Conservation (phyloP, 768 basidiomycete genomes). For the Hortiboletus campestris region DNA sequence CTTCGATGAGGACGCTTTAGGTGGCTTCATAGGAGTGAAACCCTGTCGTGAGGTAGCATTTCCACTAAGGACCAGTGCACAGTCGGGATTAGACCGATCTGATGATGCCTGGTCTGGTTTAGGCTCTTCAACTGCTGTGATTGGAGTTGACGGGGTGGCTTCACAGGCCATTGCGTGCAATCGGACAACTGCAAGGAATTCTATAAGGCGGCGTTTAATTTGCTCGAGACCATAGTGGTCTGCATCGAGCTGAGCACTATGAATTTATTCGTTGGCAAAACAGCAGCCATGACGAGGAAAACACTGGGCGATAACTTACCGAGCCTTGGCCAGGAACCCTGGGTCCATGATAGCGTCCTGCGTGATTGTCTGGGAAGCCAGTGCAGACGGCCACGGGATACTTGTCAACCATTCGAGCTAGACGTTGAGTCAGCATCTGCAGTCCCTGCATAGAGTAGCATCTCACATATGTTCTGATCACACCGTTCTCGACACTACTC, state of each 20-base stretch:
- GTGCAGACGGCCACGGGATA: slow-evolving; percentile 72
- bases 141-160: neutral
- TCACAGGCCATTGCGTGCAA: slow-evolving; percentile 38
- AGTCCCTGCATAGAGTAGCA: neutral
- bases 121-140: slow-evolving; percentile 3
- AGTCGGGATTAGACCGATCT: slow-evolving; percentile 20
- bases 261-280: neutral
- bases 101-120: slow-evolving; percentile 20
- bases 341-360: slow-evolving; percentile 45
- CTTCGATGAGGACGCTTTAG: slow-evolving; percentile 6
- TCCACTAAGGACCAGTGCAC: slow-evolving; percentile 23
- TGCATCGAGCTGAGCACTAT: slow-evolving; percentile 67
- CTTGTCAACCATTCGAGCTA: slow-evolving; percentile 85
- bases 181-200: slow-evolving; percentile 87
- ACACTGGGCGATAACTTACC: slow-evolving; percentile 28
- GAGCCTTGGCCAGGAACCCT: slow-evolving; percentile 67
- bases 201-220: slow-evolving; percentile 88
- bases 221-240: slow-evolving; percentile 93
- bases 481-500: slow-evolving; percentile 88
- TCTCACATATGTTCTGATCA: slow-evolving; percentile 78
- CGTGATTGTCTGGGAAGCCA: slow-evolving; percentile 20
- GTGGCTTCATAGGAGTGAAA: neutral
- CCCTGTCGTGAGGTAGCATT: slow-evolving; percentile 12
- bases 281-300: too few species aligned
- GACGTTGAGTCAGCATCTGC: slow-evolving; percentile 9